Base-by-base conservation (phyloP, 2,329 filamentous ascomycete species). In the Calycina herbarum region DNA sequence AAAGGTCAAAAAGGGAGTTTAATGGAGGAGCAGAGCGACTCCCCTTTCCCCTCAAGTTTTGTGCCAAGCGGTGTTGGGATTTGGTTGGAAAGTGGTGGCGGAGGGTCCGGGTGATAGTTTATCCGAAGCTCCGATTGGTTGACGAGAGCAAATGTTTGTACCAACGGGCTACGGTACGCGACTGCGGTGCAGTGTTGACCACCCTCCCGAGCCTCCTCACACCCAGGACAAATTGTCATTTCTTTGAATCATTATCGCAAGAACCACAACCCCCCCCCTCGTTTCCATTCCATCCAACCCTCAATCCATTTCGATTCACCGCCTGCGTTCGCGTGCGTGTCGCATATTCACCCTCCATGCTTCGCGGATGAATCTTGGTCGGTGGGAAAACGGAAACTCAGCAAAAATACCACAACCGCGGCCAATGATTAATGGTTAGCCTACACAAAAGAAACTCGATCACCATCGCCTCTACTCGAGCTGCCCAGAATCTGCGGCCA, bases 21-120 rank as follows among this genome's bases (percentile, higher is more conserved):
- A 54, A 54, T 54, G 20, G 48, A 54, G 20, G 48, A 54, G 48
- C 48, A 54, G 48, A 54, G 20, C 48, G 24, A 3, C 48, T 27
- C 48, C 27, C 13, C 48, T 54, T 54, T 24, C 48, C 48, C 48
- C 48, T 54, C 48, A 54, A 54, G 48, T 54, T 54, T 54, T 8
- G 48, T 54, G 48, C 48, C 20, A 54, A 54, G 20, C 20, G 24
- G 20, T 24, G 48, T 54, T 54, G 20, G 20, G 48, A 54, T 54
- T 11, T 54, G 24, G 48, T 2, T 54, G 3, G 10, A 54, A 54
- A 54, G 48, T 20, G n/a, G 42, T 48, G 17, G 42, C 38, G n/a
- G 42, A 48, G 42, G 45, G n/a, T 20, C 7, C 5, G 20, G 20
- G 11, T 27, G 11, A 13, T 29, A 54, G 48, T 54, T 54, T 27